phyloP scores from a whole-genome alignment of 148 eudicot species.

The Euryodendron excelsum region DNA sequence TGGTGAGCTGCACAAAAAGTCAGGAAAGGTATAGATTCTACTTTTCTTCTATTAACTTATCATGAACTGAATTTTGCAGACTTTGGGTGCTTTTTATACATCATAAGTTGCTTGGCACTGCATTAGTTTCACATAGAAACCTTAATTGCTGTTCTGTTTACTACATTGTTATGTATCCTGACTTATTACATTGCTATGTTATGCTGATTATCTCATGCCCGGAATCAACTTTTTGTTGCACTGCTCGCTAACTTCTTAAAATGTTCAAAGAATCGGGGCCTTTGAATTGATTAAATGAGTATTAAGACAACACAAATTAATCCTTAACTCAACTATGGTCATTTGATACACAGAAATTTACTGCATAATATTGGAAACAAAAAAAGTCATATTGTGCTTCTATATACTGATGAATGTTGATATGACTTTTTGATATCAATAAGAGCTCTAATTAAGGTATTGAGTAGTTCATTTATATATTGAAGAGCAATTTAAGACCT shows the following conservation, averaged over 20 bases:
- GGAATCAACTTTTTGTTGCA: neutral
- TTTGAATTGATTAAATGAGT: no score
- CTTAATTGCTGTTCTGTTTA: neutral
- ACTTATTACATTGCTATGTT: neutral
- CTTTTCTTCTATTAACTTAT: neutral
- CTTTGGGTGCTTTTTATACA: neutral
- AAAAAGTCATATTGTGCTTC: neutral
- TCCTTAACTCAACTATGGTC: neutral
- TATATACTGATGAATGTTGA: no score
- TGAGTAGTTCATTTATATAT: no score
- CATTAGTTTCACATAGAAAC: neutral
- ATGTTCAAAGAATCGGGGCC: neutral
- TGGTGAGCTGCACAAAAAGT: conserved; percentile 20
- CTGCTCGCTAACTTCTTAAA: neutral
- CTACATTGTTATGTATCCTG: neutral
- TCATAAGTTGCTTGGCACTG: neutral
- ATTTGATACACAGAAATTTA: no score
- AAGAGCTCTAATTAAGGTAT: no score
- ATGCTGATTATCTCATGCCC: neutral
- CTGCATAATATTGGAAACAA: neutral
- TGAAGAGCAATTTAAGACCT: neutral
- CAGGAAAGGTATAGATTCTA: conserved; percentile 18
- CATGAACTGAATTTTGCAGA: neutral
- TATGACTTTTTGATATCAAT: no score
- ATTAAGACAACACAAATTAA: no score